A percentile compares a stretch with the other conserved stretches of the same genome.
phyloP scores from a whole-genome alignment of 768 basidiomycete genomes.

The Tephrocybe sp. region DNA sequence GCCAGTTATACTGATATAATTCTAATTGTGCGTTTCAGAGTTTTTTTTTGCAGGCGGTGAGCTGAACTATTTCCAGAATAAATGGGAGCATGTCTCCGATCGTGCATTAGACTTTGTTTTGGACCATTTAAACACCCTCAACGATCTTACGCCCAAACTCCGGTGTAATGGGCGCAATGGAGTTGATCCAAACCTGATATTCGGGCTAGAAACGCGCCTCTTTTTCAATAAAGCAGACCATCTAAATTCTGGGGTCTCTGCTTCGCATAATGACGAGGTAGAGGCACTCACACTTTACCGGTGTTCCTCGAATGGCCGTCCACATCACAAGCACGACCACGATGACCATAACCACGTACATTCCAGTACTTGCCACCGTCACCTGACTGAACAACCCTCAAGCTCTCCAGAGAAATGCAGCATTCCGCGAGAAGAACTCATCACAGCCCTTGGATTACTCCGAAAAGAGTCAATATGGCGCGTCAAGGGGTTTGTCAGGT shows the following conservation, averaged over 20 bases:
- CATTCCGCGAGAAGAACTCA: conserved; percentile 37
- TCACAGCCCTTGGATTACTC: conserved; percentile 44
- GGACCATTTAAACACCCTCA: conserved; percentile 86
- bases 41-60: conserved; percentile 1
- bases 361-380: conserved; percentile 3
- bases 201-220: conserved; percentile 86
- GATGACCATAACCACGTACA: conserved; percentile 12
- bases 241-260: conserved; percentile 11
- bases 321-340: conserved; percentile 17
- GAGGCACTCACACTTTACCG: conserved; percentile 69
- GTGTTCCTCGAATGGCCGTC: conserved; percentile 27
- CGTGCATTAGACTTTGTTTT: conserved; percentile 76
- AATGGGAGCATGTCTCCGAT: conserved; percentile 85
- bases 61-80: conserved; percentile 51
- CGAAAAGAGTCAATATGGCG: conserved; percentile 74
- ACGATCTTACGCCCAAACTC: conserved; percentile 87
- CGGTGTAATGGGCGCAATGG: conserved; percentile 60
- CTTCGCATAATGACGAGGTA: conserved; percentile 77
- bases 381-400: conserved; percentile 5
- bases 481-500: conserved; percentile 82
- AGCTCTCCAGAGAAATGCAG: conserved; percentile 13
- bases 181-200: conserved; percentile 76
- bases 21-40: conserved; percentile 57
- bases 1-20: conserved; percentile 95
- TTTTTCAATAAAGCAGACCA: conserved; percentile 37